These are phyloP conservation scores for Aspergillus pseudoviridinutans DNA, from an alignment of 2,329 filamentous ascomycete species.

Conservation along the genomic window DNA sequence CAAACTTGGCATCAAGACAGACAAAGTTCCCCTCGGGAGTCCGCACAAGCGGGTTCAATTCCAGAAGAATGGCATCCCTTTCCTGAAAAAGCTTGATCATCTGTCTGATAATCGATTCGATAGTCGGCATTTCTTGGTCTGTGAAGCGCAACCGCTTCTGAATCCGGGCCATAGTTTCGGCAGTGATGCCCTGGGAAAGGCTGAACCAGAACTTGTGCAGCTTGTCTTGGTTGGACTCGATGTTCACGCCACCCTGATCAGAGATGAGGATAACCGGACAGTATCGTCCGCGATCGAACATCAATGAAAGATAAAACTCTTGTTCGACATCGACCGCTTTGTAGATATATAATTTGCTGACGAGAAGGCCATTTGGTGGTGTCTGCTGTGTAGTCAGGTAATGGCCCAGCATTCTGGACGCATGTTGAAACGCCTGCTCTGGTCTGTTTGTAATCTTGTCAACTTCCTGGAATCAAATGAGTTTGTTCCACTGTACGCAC, in stretches of 20 bases:
- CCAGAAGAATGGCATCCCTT: conserved; percentile 47
- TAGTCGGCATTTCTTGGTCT: conserved; percentile 17
- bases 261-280: conserved; percentile 39
- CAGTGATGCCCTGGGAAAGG: conserved; percentile 21
- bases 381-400: conserved; percentile 29
- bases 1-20: conserved; percentile 40
- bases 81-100: conserved; percentile 37
- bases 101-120: conserved; percentile 29
- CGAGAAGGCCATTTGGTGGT: conserved; percentile 19
- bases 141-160: conserved; percentile 23
- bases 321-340: conserved; percentile 27
- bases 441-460: conserved; percentile 11
- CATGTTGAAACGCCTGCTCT: conserved; percentile 22
- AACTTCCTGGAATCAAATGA: background rate
- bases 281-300: conserved; percentile 42
- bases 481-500: conserved; percentile 9
- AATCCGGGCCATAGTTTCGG: conserved; percentile 20
- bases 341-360: conserved; percentile 37
- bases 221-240: conserved; percentile 25
- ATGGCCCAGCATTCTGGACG: conserved; percentile 27
- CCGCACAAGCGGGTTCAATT: conserved; percentile 38
- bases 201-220: conserved; percentile 26
- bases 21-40: conserved; percentile 28
- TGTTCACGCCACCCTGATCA: conserved; percentile 27
- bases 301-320: conserved; percentile 42